Evolutionary conservation across 495 filamentous ascomycete genomes (phyloP).

Genomic region (Penicillium angulare): DNA sequence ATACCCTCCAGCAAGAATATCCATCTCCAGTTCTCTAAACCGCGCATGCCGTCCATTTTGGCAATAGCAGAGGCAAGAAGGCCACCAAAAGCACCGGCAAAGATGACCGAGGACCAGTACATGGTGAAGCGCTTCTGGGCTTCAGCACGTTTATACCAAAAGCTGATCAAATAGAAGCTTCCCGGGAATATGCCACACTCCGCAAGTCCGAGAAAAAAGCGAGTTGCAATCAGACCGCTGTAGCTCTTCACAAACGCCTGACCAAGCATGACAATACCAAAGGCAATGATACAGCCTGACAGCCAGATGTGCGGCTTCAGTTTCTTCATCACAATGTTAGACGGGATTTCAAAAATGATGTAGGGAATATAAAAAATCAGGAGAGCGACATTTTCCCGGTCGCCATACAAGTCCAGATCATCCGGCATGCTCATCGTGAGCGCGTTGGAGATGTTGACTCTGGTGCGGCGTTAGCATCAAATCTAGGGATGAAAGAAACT

Average conservation of each 20-base stretch:
- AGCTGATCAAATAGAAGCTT: constrained; percentile 59
- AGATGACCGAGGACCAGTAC: constrained; percentile 25
- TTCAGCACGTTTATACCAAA: constrained; percentile 36
- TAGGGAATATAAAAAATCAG: constrained; percentile 83
- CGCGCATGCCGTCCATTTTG: constrained; percentile 69
- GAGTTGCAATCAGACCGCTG: constrained; percentile 65
- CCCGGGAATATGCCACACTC: constrained; percentile 62
- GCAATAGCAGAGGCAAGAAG: constrained; percentile 77
- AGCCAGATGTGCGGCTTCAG: constrained; percentile 72
- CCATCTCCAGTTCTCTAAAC: constrained; percentile 73
- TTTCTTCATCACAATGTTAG: constrained; percentile 70
- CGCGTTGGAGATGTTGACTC: constrained; percentile 27
- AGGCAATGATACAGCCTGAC: constrained; percentile 63
- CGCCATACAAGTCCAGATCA: constrained; percentile 16
- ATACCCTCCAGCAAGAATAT: constrained; percentile 57
- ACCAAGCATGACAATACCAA: constrained; percentile 66
- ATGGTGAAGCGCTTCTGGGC: constrained; percentile 34
- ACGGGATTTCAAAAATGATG: constrained; percentile 71
- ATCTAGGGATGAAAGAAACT: not conserved
- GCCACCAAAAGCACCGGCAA: constrained; percentile 47
- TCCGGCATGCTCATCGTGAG: constrained; percentile 11
- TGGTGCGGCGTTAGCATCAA: constrained; percentile 3
- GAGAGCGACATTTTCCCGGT: constrained; percentile 64
- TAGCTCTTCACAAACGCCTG: constrained; percentile 77
- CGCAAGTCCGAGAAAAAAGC: constrained; percentile 79